Evolutionary conservation across 768 basidiomycete species (phyloP), one percentile per base, ranked within the genome.

Genomic region (Pleurotus cornucopiae): DNA sequence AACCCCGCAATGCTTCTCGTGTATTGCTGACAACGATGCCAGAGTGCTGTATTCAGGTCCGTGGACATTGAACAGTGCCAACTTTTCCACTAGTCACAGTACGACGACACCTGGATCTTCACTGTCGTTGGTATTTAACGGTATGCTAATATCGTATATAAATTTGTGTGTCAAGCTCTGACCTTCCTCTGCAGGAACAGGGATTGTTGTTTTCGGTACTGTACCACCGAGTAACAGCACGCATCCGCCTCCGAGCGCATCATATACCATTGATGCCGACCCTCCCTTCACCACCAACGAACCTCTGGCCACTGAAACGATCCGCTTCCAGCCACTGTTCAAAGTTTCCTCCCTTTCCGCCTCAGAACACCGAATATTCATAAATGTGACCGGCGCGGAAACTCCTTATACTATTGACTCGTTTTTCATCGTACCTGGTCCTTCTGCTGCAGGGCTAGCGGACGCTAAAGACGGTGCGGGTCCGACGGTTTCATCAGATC

Each of bases 241-340:
- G 1, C 16, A 59, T 16, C 58, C 46, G 30, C 75, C 77, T 7
- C 77, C 77, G 0, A 70, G 71, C 4, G 76, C 75, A 4, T 63
- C 69, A 0, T 82, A 77, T 57, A 63, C 63, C 3, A 58, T 80
- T 37, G 77, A 80, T 57, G 59, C 66, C 16, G 46, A 60, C 5
- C 52, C 58, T 2, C 69, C 77, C 1, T 63, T 73, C 25, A 56
- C 61, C 5, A 73, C 74, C 5, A 69, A 71, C 2, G 63, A 76
- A 38, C 76, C 78, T 3, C 61, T 63, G 38, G 76, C 75, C 9
- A 55, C 56, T 4, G 34, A 53, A 4, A 58, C 64, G 30, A 68
- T 78, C 21, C 62, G 61, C 0, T 70, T 73, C 56, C 80, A 80
- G 61, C 72, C 73, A 6, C 69, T 80, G 48, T 81, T 78, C 62